Conservation (phyloP, 208 protist genomes). For the Leptomonas pyrrhocoris region DNA sequence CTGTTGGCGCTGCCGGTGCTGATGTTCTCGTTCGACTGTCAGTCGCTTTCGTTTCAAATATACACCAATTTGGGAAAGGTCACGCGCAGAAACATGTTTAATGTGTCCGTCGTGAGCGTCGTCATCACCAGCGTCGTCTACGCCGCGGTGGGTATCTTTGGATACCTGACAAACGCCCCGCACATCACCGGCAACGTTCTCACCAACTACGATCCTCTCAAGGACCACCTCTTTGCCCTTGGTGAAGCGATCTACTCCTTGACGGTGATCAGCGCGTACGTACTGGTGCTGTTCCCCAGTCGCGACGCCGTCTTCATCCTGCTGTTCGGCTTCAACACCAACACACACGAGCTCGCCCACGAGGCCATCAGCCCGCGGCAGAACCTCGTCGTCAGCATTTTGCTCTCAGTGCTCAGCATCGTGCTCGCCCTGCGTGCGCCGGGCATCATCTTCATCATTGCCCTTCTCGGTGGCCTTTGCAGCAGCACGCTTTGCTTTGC, state of each 20-base stretch:
- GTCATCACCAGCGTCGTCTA: constrained; percentile 54
- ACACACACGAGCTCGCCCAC: constrained; percentile 35
- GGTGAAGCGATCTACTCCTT: constrained; percentile 69
- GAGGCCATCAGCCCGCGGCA: constrained; percentile 47
- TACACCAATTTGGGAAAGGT: constrained; percentile 62
- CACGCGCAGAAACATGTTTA: constrained; percentile 59
- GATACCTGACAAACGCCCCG: constrained; percentile 62
- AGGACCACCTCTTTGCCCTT: constrained; percentile 64
- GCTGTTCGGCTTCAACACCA: constrained; percentile 73
- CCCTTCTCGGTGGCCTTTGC: constrained; percentile 69
- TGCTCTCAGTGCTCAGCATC: constrained; percentile 59
- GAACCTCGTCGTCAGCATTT: constrained; percentile 60
- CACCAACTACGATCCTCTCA: constrained; percentile 69
- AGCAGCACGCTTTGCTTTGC: constrained; percentile 77
- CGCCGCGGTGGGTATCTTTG: constrained; percentile 69
- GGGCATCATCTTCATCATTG: constrained; percentile 68
- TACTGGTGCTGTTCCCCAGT: constrained; percentile 74
- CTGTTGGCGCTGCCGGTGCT: constrained; percentile 70
- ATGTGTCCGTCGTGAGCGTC: constrained; percentile 53
- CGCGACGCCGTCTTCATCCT: constrained; percentile 80
- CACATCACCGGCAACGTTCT: constrained; percentile 77
- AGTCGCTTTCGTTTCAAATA: constrained; percentile 81
- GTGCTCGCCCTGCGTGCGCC: constrained; percentile 51
- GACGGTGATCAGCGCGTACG: constrained; percentile 71
- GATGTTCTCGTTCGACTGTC: constrained; percentile 89